A percentile compares a stretch with the other conserved stretches of the same genome.
Evolutionary conservation across 495 filamentous ascomycete species (phyloP).

Genomic region (Hypoxylon crocopeplum): DNA sequence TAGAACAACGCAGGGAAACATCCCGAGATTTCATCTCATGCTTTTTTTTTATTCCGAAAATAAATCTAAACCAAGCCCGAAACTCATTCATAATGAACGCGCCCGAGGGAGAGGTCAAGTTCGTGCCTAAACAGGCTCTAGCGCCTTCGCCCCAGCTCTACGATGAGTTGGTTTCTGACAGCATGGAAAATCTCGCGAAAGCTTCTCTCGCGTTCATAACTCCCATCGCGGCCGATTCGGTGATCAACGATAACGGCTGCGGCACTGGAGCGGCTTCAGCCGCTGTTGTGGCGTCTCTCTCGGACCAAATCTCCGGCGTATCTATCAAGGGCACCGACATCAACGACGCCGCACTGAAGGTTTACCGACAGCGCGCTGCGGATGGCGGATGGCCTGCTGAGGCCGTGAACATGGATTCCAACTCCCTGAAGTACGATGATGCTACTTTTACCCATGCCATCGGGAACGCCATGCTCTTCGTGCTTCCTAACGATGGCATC

Average conservation of each 20-base stretch:
- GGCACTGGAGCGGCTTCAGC: slow-evolving; percentile 20
- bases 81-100: slow-evolving; percentile 24
- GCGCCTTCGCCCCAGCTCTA: slow-evolving; percentile 21
- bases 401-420: slow-evolving; percentile 19
- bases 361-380: slow-evolving; percentile 11
- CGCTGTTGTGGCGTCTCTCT: slow-evolving; percentile 9
- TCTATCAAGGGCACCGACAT: slow-evolving; percentile 23
- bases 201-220: slow-evolving; percentile 20
- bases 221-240: slow-evolving; percentile 16
- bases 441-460: slow-evolving; percentile 18
- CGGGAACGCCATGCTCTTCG: slow-evolving; percentile 24
- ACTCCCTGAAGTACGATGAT: slow-evolving; percentile 20
- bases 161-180: slow-evolving; percentile 18
- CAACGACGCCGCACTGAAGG: slow-evolving; percentile 13
- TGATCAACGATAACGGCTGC: slow-evolving; percentile 30
- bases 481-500: slow-evolving; percentile 24
- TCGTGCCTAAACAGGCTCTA: slow-evolving; percentile 30
- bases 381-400: slow-evolving; percentile 21
- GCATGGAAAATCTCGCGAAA: slow-evolving; percentile 20
- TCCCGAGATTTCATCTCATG: too few relatives aligned
- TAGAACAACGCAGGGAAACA: too few relatives aligned
- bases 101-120: slow-evolving; percentile 11
- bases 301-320: background rate
- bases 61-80: too few relatives aligned
- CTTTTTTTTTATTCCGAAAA: too few relatives aligned